Conservation (phyloP, 495 filamentous ascomycete species). For the Xanthoparmelia taractica region DNA sequence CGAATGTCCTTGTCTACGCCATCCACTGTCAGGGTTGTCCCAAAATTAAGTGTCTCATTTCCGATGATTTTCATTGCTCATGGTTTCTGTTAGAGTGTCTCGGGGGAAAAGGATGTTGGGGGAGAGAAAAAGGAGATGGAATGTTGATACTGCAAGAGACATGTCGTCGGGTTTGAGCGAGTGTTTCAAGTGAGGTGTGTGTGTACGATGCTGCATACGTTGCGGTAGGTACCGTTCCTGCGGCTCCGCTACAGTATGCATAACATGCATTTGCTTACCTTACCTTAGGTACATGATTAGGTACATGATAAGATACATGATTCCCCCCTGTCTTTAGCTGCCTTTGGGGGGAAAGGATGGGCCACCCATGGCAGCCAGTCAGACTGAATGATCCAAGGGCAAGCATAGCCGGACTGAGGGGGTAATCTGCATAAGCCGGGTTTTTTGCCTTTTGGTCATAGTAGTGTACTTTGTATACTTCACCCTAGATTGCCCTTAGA, state of each 20-base stretch:
- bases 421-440: conserved; percentile 11
- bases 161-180: background rate
- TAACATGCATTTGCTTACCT: background rate
- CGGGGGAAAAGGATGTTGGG: background rate
- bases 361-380: conserved; percentile 5
- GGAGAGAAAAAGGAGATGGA: background rate
- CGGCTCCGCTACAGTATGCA: conserved; percentile 4
- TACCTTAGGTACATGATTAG: background rate
- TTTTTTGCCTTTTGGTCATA: background rate
- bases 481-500: too few relatives aligned
- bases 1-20: background rate
- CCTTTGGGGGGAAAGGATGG: conserved; percentile 1
- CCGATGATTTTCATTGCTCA: background rate
- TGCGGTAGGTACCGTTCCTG: conserved; percentile 6
- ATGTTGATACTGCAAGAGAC: background rate
- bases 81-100: background rate
- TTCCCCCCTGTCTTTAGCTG: background rate
- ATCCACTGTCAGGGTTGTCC: background rate
- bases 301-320: background rate
- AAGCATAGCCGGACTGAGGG: conserved; percentile 14
- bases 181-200: background rate
- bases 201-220: conserved; percentile 1
- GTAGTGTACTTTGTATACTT: too few relatives aligned
- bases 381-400: conserved; percentile 9
- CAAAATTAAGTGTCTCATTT: background rate